A percentile compares a stretch with the other conserved stretches of the same genome.
These are phyloP conservation scores for Gelatoporia subvermispora DNA, from an alignment of 768 basidiomycete genomes.

Conservation along the genomic window DNA sequence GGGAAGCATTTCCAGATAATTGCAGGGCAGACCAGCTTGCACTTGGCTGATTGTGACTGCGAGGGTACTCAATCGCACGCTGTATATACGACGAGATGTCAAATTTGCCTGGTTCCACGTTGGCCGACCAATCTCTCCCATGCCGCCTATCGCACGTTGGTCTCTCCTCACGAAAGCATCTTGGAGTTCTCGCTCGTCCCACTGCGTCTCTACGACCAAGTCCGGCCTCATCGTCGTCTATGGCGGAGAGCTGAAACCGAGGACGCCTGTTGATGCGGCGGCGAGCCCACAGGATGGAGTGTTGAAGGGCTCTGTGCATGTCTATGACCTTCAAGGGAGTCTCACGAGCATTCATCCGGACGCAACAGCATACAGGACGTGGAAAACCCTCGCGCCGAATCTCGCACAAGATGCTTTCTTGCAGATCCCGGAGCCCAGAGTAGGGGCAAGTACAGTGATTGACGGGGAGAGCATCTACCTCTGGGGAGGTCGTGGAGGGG, in stretches of 20 bases:
- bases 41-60: no score
- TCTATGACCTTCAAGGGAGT: conserved; percentile 16
- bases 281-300: conserved; percentile 20
- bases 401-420: background rate
- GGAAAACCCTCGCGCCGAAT: conserved; percentile 14
- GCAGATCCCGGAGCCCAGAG: conserved; percentile 22
- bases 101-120: no score
- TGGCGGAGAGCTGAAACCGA: conserved; percentile 39
- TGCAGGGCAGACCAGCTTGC: no score
- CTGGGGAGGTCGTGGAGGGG: conserved; percentile 43
- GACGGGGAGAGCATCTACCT: conserved; percentile 22
- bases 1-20: no score
- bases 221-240: conserved; percentile 31
- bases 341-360: background rate
- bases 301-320: conserved; percentile 19
- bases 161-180: conserved; percentile 18
- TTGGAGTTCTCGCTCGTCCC: conserved; percentile 36
- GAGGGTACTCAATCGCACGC: no score
- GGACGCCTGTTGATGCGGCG: conserved; percentile 35
- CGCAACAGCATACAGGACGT: background rate
- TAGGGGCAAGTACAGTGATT: conserved; percentile 12
- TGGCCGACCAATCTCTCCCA: conserved; percentile 1
- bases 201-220: conserved; percentile 29
- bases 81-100: no score
- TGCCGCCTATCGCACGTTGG: conserved; percentile 22